Conservation (phyloP, 1,284 basidiomycete species). For the Ustilago trichophora region DNA sequence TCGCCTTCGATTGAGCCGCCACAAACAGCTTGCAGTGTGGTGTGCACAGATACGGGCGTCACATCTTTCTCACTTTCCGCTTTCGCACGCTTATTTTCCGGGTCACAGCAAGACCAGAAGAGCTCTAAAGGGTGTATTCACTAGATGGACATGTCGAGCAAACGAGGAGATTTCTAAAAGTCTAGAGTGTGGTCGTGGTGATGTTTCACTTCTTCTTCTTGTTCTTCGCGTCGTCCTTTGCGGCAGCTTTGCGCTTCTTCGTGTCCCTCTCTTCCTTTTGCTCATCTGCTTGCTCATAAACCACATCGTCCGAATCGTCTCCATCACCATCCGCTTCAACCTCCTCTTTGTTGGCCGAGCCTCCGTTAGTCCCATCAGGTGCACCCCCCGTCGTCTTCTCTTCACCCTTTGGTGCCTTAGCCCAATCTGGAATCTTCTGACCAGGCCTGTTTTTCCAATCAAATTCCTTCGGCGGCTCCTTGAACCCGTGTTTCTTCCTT, state of each 20-base stretch:
- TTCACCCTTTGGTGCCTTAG: constrained; percentile 37
- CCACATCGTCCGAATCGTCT: constrained; percentile 31
- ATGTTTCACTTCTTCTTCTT: constrained; percentile 31
- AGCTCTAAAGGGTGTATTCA: too few species aligned
- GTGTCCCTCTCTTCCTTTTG: constrained; percentile 24
- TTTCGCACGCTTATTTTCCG: too few species aligned
- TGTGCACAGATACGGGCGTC: constrained; percentile 53
- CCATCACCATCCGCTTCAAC: constrained; percentile 22
- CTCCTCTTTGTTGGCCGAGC: constrained; percentile 3
- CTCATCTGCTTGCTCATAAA: constrained; percentile 30
- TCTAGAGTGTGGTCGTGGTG: too few species aligned
- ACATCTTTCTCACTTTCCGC: too few species aligned
- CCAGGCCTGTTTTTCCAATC: constrained; percentile 33
- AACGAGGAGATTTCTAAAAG: too few species aligned
- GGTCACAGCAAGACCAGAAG: too few species aligned
- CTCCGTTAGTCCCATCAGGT: not conserved
- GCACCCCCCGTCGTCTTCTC: constrained; percentile 24
- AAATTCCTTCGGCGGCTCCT: constrained; percentile 29
- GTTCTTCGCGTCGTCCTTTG: constrained; percentile 4
- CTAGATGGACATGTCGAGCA: too few species aligned
- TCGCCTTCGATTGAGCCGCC: constrained; percentile 49
- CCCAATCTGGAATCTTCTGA: constrained; percentile 52
- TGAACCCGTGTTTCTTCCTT: constrained; percentile 51
- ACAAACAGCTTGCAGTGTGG: constrained; percentile 40
- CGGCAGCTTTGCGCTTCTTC: constrained; percentile 21